Evolutionary conservation across 768 basidiomycete genomes (phyloP).

Genomic region (Kwoniella heveanensis): DNA sequence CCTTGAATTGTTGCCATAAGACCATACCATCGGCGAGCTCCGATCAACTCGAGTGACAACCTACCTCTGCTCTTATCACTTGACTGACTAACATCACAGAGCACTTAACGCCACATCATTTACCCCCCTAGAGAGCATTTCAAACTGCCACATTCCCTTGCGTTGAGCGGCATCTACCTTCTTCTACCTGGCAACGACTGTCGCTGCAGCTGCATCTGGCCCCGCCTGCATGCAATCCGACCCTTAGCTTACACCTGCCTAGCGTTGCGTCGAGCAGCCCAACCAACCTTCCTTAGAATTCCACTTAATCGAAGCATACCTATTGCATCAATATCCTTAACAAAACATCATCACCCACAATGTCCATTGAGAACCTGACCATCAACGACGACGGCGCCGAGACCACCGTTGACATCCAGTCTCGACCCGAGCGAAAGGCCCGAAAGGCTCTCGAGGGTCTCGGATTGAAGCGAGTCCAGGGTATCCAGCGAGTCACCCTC

Average conservation of each 20-base stretch:
- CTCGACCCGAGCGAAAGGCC: slow-evolving; percentile 90
- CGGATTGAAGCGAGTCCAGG: slow-evolving; percentile 88
- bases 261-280: too few relatives aligned
- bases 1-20: too few relatives aligned
- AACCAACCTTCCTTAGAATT: neutral
- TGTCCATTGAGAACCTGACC: slow-evolving; percentile 59
- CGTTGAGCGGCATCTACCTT: too few relatives aligned
- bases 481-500: slow-evolving; percentile 92
- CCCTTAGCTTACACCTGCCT: neutral
- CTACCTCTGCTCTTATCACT: neutral
- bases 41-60: neutral
- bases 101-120: neutral
- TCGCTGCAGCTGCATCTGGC: neutral
- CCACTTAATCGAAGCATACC: too few relatives aligned
- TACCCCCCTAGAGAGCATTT: too few relatives aligned
- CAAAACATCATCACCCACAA: slow-evolving; percentile 63
- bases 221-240: neutral
- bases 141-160: slow-evolving; percentile 22
- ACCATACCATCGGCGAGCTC: neutral
- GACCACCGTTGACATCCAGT: slow-evolving; percentile 78
- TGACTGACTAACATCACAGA: too few relatives aligned
- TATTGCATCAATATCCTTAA: neutral
- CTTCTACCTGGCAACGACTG: too few relatives aligned
- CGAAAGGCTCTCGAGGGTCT: slow-evolving; percentile 81
- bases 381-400: slow-evolving; percentile 64